Evolutionary conservation across 2,329 filamentous ascomycete genomes (phyloP), one percentile per base, ranked within the genome.

Genomic region (Penicillium occitanis): DNA sequence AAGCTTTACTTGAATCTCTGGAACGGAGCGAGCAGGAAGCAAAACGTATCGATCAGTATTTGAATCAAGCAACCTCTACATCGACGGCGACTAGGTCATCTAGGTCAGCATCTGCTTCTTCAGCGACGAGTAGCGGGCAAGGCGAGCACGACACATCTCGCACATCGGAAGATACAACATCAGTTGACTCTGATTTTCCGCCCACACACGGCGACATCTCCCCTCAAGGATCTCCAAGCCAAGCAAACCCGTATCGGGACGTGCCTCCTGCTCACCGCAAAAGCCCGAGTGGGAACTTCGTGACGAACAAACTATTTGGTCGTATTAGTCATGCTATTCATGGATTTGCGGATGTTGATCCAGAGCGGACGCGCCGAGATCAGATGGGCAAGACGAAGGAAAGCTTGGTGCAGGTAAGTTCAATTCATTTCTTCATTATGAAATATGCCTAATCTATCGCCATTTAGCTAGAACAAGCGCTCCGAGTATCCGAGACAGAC

Each of bases 371-470:
- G 51, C 86, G 95, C 63, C 87, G 95, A 63, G 95, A 99, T 76
- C 90, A 92, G 69, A 97, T 99, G 71, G 93, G 94, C 46, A 98
- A 97, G 84, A 99, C 95, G 0, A 89, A 90, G 70, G 95, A 99
- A 79, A 91, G 89, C 66, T 88, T 99, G 68, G 86, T 82, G 14
- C 84, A 88, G 77, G 84, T 85, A 75, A 68, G 76, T 30, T 30
- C 7, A 30, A 30, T 30, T 30, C 28, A 37, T 28, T 40, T 61
- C 48, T 33, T 33, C 58, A 50, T 42, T 28, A 10, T 65, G 48
- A 25, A 5, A n/a, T 48, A 53, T 17, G 13, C 22, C 22, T 62
- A 17, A 37, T 30, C 25, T 72, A 37, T 69, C 37, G 17, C 50
- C 25, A 17, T 80, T 55, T 86, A 97, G 81, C 84, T 99, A 62